These are phyloP conservation scores for Musa itinerans DNA, from an alignment of 176 grass and related monocot species.

Conservation along the genomic window DNA sequence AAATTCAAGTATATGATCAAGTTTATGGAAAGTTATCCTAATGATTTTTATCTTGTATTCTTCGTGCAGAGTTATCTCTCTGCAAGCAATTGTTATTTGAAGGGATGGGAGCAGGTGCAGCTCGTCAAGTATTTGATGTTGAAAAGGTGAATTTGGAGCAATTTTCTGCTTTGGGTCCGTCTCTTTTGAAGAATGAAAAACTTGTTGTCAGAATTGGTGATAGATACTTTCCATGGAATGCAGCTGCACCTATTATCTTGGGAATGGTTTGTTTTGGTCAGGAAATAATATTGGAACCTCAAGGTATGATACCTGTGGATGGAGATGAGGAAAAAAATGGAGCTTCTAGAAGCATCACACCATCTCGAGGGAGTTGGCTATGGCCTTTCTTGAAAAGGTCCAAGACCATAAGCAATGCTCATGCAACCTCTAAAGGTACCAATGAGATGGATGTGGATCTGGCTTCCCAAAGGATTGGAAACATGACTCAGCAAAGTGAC, in stretches of 20 bases:
- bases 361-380: conserved; percentile 64
- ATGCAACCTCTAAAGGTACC: conserved; percentile 23
- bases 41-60: conserved; percentile 19
- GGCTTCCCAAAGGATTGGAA: conserved; percentile 15
- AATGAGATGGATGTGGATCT: conserved; percentile 19
- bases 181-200: conserved; percentile 55
- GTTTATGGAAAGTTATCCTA: conserved; percentile 3
- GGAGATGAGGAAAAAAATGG: conserved; percentile 22
- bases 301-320: conserved; percentile 77
- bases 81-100: conserved; percentile 80
- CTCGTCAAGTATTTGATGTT: conserved; percentile 59
- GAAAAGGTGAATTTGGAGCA: conserved; percentile 73
- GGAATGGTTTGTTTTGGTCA: conserved; percentile 61
- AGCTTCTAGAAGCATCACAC: conserved; percentile 25
- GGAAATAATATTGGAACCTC: conserved; percentile 53
- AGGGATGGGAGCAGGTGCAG: conserved; percentile 82
- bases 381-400: conserved; percentile 83
- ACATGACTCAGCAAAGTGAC: conserved; percentile 29
- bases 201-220: conserved; percentile 71
- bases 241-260: conserved; percentile 51
- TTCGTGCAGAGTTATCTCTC: conserved; percentile 73
- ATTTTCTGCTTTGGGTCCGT: conserved; percentile 55
- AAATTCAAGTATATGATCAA: background rate
- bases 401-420: conserved; percentile 38
- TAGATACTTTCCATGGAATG: conserved; percentile 72